Evolutionary conservation across 192 early-diverging fungal genomes (phyloP).

Genomic region (Pilaira anomala): DNA sequence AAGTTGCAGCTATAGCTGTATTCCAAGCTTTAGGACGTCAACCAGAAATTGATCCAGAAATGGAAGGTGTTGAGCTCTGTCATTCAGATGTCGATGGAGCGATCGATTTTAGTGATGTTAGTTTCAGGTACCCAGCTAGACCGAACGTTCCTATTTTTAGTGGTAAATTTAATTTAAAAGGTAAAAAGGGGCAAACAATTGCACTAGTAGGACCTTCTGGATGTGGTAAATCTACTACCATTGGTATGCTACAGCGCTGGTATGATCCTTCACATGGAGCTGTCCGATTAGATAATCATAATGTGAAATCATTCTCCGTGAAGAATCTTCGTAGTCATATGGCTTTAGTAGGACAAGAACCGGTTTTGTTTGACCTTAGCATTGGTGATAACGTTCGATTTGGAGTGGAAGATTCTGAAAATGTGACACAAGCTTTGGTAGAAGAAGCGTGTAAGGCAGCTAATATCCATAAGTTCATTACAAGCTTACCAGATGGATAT

Average conservation of each 20-base stretch:
- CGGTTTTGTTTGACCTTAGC: conserved; percentile 85
- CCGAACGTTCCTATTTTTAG: conserved; percentile 50
- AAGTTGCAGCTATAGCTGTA: conserved; percentile 70
- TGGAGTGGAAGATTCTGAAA: conserved; percentile 45
- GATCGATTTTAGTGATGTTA: conserved; percentile 34
- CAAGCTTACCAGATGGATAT: conserved; percentile 58
- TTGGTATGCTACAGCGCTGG: conserved; percentile 69
- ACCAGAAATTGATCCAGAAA: conserved; percentile 63
- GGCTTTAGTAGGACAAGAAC: conserved; percentile 93
- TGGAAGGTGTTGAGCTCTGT: conserved; percentile 35
- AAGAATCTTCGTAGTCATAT: conserved; percentile 67
- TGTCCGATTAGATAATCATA: conserved; percentile 57
- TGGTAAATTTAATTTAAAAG: conserved; percentile 45
- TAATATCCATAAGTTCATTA: conserved; percentile 64
- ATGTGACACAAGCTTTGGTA: conserved; percentile 46
- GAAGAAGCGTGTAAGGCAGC: conserved; percentile 51
- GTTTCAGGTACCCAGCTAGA: conserved; percentile 69
- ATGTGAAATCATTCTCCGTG: conserved; percentile 63
- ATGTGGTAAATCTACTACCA: conserved; percentile 76
- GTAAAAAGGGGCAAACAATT: conserved; percentile 66
- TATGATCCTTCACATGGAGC: conserved; percentile 70
- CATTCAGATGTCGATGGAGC: conserved; percentile 31
- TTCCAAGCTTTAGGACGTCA: conserved; percentile 69
- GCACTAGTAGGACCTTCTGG: conserved; percentile 86
- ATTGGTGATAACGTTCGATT: conserved; percentile 90